Evolutionary conservation across 228 moss, liverwort and hornwort genomes (phyloP).

Genomic region (Sphagnum magellanicum): DNA sequence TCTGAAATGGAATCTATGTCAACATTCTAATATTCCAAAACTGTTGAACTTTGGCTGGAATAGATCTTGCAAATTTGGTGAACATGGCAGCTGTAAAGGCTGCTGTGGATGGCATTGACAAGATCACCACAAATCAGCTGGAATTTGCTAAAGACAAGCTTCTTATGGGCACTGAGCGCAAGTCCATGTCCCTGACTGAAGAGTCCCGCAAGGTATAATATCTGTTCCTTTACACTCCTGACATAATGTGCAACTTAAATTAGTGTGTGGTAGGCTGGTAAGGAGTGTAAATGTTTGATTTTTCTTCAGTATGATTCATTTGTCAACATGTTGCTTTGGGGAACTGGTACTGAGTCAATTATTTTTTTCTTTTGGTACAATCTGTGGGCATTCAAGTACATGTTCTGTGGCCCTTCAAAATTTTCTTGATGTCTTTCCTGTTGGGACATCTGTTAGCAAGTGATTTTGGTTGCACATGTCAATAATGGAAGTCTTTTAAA

Average conservation of each 20-base stretch:
- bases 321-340: too few species aligned
- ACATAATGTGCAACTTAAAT: too few species aligned
- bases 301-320: too few species aligned
- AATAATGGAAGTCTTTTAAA: neutral
- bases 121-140: conserved; percentile 65
- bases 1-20: neutral
- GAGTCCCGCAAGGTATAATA: conserved; percentile 77
- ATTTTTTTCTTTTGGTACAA: too few species aligned
- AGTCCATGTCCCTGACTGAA: conserved; percentile 78
- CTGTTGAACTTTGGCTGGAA: neutral
- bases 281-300: too few species aligned
- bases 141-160: conserved; percentile 98
- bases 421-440: too few species aligned
- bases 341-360: too few species aligned
- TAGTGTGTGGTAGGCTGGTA: too few species aligned
- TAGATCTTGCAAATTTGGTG: conserved; percentile 96
- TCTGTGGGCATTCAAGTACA: too few species aligned
- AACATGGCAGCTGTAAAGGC: conserved; percentile 99
- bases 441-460: too few species aligned
- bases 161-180: conserved; percentile 97
- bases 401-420: too few species aligned
- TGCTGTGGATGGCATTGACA: conserved; percentile 94
- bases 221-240: neutral
- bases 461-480: too few species aligned
- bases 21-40: neutral